phyloP scores from a whole-genome alignment of 257 asterid species.

The Voacanga thouarsii region DNA sequence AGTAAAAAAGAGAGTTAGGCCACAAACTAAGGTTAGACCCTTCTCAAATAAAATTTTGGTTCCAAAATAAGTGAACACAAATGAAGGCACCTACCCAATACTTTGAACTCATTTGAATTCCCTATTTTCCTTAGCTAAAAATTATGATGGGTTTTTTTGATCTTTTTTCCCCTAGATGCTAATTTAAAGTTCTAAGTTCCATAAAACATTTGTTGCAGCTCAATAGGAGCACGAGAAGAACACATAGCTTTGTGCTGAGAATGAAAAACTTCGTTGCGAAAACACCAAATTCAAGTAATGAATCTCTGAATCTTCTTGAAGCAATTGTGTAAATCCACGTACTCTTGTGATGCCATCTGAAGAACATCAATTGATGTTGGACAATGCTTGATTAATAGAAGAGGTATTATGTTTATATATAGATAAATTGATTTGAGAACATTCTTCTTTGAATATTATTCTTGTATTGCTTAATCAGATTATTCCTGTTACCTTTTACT shows the following conservation, averaged over 20 bases:
- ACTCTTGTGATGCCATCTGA: background rate
- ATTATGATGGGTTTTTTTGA: background rate
- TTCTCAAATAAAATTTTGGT: constrained; percentile 35
- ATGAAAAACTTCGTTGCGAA: constrained; percentile 21
- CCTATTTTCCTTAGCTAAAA: no score
- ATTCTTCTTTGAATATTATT: background rate
- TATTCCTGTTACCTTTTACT: background rate
- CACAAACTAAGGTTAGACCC: constrained; percentile 22
- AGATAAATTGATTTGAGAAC: no score
- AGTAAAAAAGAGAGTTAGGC: constrained; percentile 28
- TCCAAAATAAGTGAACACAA: constrained; percentile 38
- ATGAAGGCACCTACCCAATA: constrained; percentile 18
- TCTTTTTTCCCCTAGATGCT: background rate
- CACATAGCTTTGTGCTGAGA: constrained; percentile 17
- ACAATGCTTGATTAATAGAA: constrained; percentile 17
- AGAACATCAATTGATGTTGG: constrained; percentile 11
- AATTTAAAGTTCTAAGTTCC: background rate
- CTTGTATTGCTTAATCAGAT: background rate
- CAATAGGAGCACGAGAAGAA: constrained; percentile 18
- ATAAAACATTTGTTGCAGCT: background rate
- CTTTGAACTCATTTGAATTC: background rate
- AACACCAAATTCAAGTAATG: constrained; percentile 14
- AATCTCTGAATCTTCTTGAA: constrained; percentile 1
- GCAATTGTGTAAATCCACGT: constrained; percentile 2
- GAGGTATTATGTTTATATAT: constrained; percentile 16